Percentiles rank a stretch among this genome's conserved stretches.
Conservation (phyloP, 2,329 filamentous ascomycete genomes). For the Ceratocystis ficicola region DNA sequence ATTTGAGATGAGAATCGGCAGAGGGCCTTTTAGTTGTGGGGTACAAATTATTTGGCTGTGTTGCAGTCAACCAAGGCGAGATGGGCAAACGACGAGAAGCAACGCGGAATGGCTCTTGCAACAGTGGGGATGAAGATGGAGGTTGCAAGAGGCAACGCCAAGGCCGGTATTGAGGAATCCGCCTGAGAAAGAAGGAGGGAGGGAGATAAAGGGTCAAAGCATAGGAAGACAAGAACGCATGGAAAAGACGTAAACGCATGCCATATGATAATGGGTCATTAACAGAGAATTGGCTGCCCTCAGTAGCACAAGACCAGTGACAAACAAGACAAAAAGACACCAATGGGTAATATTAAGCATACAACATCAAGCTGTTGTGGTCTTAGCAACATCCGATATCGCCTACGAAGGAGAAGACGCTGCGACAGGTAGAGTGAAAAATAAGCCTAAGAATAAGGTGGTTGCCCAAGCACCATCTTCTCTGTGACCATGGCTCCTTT, state of each 20-base stretch:
- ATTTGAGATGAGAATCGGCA: conserved; percentile 7
- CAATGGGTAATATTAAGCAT: neutral
- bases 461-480: neutral
- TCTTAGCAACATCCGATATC: neutral
- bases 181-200: neutral
- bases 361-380: neutral
- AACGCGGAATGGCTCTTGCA: neutral
- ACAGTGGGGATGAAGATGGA: neutral
- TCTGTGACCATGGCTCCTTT: neutral
- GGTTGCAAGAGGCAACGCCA: neutral
- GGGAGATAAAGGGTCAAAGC: too few relatives aligned
- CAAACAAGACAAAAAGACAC: neutral
- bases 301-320: neutral
- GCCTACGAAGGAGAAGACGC: neutral
- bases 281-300: neutral
- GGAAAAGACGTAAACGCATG: too few relatives aligned
- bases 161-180: neutral
- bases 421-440: neutral
- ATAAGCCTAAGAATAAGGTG: neutral
- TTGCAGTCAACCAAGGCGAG: neutral
- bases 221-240: too few relatives aligned
- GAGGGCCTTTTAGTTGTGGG: neutral
- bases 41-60: neutral
- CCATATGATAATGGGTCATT: neutral
- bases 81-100: neutral